Evolutionary conservation across 768 basidiomycete genomes (phyloP).

Genomic region (Lentinula aciculospora): DNA sequence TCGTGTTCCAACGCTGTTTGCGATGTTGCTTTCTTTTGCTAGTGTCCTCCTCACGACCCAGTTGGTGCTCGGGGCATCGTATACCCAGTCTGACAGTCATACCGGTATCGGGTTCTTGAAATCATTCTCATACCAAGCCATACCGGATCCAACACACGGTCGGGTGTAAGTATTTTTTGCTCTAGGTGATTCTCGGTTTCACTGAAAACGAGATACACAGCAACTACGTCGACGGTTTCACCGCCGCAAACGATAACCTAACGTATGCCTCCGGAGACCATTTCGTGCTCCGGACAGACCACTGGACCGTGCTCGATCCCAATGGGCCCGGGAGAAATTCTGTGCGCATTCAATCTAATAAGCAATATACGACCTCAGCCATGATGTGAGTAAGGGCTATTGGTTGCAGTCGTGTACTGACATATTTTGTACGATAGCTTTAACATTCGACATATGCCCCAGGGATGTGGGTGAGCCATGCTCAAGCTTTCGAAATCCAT

Average conservation of each 20-base stretch:
- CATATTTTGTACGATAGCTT: slow-evolving; percentile 14
- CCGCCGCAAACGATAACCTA: slow-evolving; percentile 32
- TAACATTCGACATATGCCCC: slow-evolving; percentile 48
- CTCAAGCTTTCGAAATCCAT: neutral
- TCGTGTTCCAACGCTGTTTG: no score
- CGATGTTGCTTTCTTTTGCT: neutral
- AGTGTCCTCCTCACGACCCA: neutral
- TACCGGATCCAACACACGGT: slow-evolving; percentile 53
- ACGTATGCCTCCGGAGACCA: slow-evolving; percentile 30
- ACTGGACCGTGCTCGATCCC: slow-evolving; percentile 25
- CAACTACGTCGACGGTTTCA: slow-evolving; percentile 32
- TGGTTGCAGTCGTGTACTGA: neutral
- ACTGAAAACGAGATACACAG: slow-evolving; percentile 15
- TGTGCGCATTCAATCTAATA: slow-evolving; percentile 30
- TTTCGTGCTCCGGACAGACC: slow-evolving; percentile 33
- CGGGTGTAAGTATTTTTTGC: slow-evolving; percentile 41
- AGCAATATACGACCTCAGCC: slow-evolving; percentile 30
- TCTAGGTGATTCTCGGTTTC: neutral
- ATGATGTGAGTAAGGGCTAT: slow-evolving; percentile 21
- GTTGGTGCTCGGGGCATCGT: slow-evolving; percentile 30
- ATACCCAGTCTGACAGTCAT: slow-evolving; percentile 36
- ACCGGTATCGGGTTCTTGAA: slow-evolving; percentile 41
- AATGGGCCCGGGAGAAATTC: slow-evolving; percentile 31
- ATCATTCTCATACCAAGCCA: slow-evolving; percentile 41
- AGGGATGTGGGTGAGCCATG: slow-evolving; percentile 39